These are phyloP conservation scores for Vigna trinervia DNA, from an alignment of 306 rosid species.

Conservation along the genomic window DNA sequence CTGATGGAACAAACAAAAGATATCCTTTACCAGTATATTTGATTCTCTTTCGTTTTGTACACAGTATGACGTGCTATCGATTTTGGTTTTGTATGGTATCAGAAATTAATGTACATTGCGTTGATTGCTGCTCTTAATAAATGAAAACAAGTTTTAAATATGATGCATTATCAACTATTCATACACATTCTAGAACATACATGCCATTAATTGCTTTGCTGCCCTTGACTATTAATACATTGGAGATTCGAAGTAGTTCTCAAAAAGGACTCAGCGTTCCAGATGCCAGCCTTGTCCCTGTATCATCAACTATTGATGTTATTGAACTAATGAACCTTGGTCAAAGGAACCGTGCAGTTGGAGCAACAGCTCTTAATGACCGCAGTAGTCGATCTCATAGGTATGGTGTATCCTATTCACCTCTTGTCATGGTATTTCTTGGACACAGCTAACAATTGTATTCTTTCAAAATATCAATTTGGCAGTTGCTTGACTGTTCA, in stretches of 20 bases:
- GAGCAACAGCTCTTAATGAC: constrained; percentile 97
- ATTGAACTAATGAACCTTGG: constrained; percentile 95
- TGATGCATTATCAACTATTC: constrained; percentile 33
- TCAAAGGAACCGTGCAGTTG: constrained; percentile 90
- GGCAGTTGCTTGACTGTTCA: constrained; percentile 99
- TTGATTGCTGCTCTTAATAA: neutral
- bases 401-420: constrained; percentile 47
- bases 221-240: constrained; percentile 65
- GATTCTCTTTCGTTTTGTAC: constrained; percentile 1
- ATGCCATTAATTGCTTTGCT: neutral
- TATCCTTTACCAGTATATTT: constrained; percentile 68
- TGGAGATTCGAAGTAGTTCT: constrained; percentile 93
- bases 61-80: neutral
- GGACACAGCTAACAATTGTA: constrained; percentile 34
- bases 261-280: constrained; percentile 93
- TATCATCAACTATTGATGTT: constrained; percentile 83
- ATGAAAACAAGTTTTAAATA: constrained; percentile 29
- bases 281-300: constrained; percentile 83
- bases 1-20: constrained; percentile 89
- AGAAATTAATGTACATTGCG: constrained; percentile 2
- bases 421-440: neutral
- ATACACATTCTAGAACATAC: neutral
- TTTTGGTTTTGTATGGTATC: neutral
- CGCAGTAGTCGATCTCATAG: constrained; percentile 99
- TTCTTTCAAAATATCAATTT: constrained; percentile 43